Base-by-base conservation (phyloP, 495 filamentous ascomycete genomes). In the Hypoxylon perforatum region DNA sequence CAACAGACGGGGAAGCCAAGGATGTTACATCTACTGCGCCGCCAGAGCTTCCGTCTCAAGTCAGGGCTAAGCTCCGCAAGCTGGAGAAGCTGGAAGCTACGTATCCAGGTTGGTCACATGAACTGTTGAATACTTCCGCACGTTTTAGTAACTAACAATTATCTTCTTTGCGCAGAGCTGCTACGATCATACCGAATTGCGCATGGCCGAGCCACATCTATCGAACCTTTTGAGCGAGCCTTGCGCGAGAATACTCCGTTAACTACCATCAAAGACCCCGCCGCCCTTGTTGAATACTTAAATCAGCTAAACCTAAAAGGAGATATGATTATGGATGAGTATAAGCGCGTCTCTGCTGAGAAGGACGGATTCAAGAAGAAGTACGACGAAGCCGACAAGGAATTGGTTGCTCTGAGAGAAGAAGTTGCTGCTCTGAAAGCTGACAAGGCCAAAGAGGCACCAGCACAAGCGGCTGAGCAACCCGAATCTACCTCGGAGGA, bases 161-260 rank as follows among this genome's bases (percentile, higher is more conserved):
- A 38, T 18, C 45, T 21, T 9, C 36, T 30, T 52, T 5, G 10
- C 21, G 15, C 54, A 96, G 95, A 98, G 68, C 84, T 99, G 0
- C 82, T 98, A 50, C 90, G 92, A 39, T 95, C 93, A 1, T 99
- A 99, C 76, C 88, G 92, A 48, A 86, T 91, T 48, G 94, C 94
- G 3, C 95, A 98, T 78, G 87, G 92, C 25, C 88, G 92, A 25
- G 91, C 92, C 25, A 82, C 88, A 5, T 85, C 88, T 1, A 96
- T 98, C 70, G 95, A 97, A 71, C 90, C 91, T 0, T 98, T 99
- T 70, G 95, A 99, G 79, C 91, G 91, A 46, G 87, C 90, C 1
- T 82, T 99, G 7, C 90, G 90, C 71, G 95, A 99, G 70, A 91
- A 94, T 61, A 98, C 96, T 0, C 94, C 95, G 0, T 78, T 97